Conservation (phyloP, 768 basidiomycete genomes). For the Artomyces pyxidatus region DNA sequence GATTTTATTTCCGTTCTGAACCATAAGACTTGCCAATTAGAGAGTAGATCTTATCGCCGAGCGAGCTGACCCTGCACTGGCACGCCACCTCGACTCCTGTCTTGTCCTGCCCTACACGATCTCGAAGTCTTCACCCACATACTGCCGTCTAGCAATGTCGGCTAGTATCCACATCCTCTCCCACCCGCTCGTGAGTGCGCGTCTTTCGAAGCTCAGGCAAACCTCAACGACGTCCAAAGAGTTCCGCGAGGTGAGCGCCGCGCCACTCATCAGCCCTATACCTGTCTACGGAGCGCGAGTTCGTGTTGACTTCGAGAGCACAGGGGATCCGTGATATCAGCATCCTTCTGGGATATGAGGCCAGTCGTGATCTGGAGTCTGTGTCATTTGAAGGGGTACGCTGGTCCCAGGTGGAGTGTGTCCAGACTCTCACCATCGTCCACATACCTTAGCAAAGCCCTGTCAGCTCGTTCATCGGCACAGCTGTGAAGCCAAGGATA, state of each 20-base stretch:
- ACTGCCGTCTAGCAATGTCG: conserved; percentile 3
- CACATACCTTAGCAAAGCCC: conserved; percentile 50
- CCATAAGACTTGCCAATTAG: too few species aligned
- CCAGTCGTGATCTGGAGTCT: conserved; percentile 60
- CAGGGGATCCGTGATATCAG: conserved; percentile 73
- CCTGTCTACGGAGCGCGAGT: not conserved
- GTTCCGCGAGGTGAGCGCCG: conserved; percentile 13
- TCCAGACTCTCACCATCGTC: not conserved
- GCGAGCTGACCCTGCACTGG: not conserved
- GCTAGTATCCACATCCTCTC: conserved; percentile 11
- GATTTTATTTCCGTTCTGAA: too few species aligned
- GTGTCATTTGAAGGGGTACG: conserved; percentile 58
- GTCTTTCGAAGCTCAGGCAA: conserved; percentile 12
- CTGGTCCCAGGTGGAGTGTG: not conserved
- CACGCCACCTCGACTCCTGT: not conserved
- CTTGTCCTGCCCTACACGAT: too few species aligned
- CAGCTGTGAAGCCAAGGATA: conserved; percentile 63
- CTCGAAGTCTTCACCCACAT: not conserved
- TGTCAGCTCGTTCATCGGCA: conserved; percentile 71
- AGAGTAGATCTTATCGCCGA: too few species aligned
- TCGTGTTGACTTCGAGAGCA: not conserved
- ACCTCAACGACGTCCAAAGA: conserved; percentile 13
- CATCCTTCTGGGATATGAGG: conserved; percentile 76
- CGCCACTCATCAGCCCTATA: not conserved
- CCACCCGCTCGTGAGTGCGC: conserved; percentile 15